These are phyloP conservation scores for Vitellaria paradoxa DNA, from an alignment of 179 eudicot species.

Conservation along the genomic window DNA sequence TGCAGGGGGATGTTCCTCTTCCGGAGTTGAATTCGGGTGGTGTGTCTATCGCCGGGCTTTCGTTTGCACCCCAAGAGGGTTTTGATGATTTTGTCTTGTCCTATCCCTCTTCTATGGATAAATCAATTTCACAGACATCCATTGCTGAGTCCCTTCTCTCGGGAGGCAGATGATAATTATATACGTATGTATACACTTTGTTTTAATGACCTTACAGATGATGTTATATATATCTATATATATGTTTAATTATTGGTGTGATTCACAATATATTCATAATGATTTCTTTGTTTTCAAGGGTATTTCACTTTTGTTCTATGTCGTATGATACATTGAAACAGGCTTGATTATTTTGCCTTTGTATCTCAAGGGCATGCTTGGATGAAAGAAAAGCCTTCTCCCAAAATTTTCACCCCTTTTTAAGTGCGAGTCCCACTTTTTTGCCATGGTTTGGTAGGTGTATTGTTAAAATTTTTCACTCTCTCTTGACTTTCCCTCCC, in stretches of 20 bases:
- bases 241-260: neutral
- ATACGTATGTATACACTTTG: neutral
- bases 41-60: neutral
- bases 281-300: neutral
- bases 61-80: neutral
- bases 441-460: too few species aligned
- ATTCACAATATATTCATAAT: neutral
- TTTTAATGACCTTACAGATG: neutral
- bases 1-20: conserved; percentile 12
- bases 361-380: too few species aligned
- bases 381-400: too few species aligned
- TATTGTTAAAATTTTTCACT: too few species aligned
- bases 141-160: conserved; percentile 18
- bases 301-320: neutral
- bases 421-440: too few species aligned
- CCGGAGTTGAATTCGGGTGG: conserved; percentile 11
- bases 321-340: too few species aligned
- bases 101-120: neutral
- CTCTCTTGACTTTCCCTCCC: too few species aligned
- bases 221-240: too few species aligned
- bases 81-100: conserved; percentile 8
- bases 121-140: neutral
- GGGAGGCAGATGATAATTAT: conserved; percentile 15
- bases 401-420: too few species aligned
- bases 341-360: too few species aligned